These are phyloP conservation scores for Cordyceps farinosa DNA, from an alignment of 2,329 filamentous ascomycete species.

Conservation along the genomic window DNA sequence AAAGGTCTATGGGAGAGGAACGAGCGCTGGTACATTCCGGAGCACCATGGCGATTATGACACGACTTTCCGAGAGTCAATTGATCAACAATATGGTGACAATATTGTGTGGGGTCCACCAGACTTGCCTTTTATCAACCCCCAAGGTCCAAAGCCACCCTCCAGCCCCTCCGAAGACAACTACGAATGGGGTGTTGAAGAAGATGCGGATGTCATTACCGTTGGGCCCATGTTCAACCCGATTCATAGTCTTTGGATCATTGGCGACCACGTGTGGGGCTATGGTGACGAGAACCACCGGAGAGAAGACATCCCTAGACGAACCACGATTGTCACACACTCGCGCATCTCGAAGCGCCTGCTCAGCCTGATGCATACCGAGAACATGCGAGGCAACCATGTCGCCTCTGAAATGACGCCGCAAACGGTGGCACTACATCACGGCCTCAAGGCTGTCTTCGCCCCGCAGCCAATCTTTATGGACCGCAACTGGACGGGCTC, in stretches of 20 bases:
- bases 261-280: constrained; percentile 64
- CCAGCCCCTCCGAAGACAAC: constrained; percentile 56
- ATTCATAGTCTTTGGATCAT: constrained; percentile 71
- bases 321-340: constrained; percentile 74
- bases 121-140: constrained; percentile 58
- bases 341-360: constrained; percentile 66
- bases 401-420: constrained; percentile 77
- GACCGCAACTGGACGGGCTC: constrained; percentile 65
- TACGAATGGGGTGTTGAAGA: constrained; percentile 75
- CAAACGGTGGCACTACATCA: constrained; percentile 71
- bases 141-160: constrained; percentile 61
- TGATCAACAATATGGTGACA: constrained; percentile 47
- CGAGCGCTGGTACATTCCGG: constrained; percentile 69
- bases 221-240: constrained; percentile 77
- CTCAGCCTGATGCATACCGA: constrained; percentile 76
- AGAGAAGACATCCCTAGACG: constrained; percentile 62
- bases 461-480: constrained; percentile 75
- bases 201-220: constrained; percentile 69
- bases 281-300: constrained; percentile 47
- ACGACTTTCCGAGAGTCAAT: constrained; percentile 64
- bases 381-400: constrained; percentile 68
- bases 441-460: constrained; percentile 74
- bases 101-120: constrained; percentile 64
- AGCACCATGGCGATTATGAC: constrained; percentile 62
- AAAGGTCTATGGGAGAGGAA: constrained; percentile 72